Evolutionary conservation across 129 eudicot genomes (phyloP).

Genomic region (carrot (Daucus carota)): DNA sequence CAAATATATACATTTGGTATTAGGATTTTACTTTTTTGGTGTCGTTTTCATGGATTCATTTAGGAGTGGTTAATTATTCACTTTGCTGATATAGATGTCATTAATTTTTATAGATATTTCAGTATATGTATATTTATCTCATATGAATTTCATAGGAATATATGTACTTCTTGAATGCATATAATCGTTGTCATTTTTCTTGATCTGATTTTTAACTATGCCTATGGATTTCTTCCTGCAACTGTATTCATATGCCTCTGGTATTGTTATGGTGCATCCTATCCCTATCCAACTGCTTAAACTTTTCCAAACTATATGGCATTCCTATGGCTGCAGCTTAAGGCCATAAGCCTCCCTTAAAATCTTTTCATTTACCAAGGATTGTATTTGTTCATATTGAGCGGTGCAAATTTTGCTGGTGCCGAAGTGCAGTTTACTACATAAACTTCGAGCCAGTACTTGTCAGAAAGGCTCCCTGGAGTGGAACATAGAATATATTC

Average conservation of each 20-base stretch:
- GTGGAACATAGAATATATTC: background rate
- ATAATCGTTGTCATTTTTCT: too few species aligned
- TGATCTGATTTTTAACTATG: too few species aligned
- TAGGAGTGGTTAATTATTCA: background rate
- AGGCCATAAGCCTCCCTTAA: background rate
- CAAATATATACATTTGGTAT: background rate
- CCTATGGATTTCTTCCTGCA: too few species aligned
- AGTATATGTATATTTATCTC: background rate
- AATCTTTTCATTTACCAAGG: too few species aligned
- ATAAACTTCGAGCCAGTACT: background rate
- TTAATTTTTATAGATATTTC: background rate
- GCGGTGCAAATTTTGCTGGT: too few species aligned
- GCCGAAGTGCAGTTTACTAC: background rate
- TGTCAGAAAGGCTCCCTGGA: background rate
- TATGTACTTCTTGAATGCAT: too few species aligned
- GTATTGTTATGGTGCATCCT: constrained; percentile 33
- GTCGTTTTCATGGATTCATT: background rate
- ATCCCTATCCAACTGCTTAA: constrained; percentile 28
- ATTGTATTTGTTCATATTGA: too few species aligned
- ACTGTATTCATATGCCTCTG: constrained; percentile 32
- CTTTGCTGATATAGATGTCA: background rate
- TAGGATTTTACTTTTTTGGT: background rate
- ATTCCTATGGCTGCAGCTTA: background rate
- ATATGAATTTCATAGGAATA: too few species aligned
- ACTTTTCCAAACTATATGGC: background rate